Evolutionary conservation across 768 basidiomycete genomes (phyloP).

Genomic region (Tricholoma sp.): DNA sequence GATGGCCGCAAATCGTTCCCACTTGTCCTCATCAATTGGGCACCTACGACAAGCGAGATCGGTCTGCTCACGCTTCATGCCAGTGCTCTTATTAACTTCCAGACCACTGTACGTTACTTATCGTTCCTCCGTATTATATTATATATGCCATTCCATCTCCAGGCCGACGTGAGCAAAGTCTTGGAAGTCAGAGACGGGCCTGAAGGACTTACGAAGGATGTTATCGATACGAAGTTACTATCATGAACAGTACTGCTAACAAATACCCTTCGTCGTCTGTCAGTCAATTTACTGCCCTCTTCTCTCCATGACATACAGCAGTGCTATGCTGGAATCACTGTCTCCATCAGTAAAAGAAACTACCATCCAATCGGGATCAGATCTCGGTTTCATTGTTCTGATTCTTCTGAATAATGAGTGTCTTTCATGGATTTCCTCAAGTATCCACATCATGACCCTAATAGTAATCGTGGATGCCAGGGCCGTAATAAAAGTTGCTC

Average conservation of each 20-base stretch:
- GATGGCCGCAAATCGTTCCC: constrained; percentile 87
- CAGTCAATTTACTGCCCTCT: not conserved
- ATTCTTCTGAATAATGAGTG: no score
- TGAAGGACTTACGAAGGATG: constrained; percentile 72
- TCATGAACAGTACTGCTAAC: not conserved
- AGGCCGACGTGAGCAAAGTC: constrained; percentile 77
- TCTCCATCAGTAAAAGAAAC: no score
- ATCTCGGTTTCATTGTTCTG: no score
- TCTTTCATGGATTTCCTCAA: no score
- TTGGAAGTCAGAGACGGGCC: constrained; percentile 80
- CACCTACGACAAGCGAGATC: constrained; percentile 71
- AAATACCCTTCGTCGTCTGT: not conserved
- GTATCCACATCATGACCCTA: no score
- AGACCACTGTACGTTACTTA: constrained; percentile 53
- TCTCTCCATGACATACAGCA: no score
- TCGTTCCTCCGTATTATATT: not conserved
- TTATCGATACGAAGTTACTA: constrained; percentile 58
- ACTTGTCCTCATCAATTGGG: constrained; percentile 86
- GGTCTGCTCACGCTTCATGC: constrained; percentile 78
- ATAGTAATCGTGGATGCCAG: no score
- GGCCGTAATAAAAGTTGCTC: not conserved
- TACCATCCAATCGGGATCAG: no score
- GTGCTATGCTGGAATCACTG: no score
- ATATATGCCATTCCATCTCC: constrained; percentile 4
- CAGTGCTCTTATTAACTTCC: constrained; percentile 75